A percentile compares a stretch with the other conserved stretches of the same genome.
Conservation (phyloP, 179 eudicot genomes). For the Dionaea muscipula region DNA sequence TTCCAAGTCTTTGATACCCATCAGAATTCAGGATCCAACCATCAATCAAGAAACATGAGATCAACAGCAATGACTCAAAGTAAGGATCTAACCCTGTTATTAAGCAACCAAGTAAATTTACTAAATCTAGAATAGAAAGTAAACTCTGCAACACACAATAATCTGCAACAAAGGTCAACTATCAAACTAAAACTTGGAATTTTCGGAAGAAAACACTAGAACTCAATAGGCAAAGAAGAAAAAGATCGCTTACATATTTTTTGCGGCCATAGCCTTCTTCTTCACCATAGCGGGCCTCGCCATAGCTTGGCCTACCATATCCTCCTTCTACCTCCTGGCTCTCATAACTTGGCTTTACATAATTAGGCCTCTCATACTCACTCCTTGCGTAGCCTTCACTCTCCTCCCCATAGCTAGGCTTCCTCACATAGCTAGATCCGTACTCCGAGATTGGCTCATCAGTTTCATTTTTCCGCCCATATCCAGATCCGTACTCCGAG, state of each 20-base stretch:
- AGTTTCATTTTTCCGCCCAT: constrained; percentile 14
- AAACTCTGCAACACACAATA: no score
- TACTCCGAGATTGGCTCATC: constrained; percentile 7
- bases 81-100: no score
- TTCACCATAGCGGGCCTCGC: constrained; percentile 23
- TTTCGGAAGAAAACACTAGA: no score
- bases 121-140: no score
- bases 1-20: no score
- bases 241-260: constrained; percentile 46
- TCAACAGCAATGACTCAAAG: no score
- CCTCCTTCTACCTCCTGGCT: constrained; percentile 24
- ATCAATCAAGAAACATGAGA: no score
- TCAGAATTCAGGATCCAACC: no score
- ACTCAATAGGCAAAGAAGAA: no score
- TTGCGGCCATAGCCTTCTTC: constrained; percentile 55
- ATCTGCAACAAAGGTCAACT: no score
- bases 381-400: constrained; percentile 16
- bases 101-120: no score
- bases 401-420: constrained; percentile 20
- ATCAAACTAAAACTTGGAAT: no score
- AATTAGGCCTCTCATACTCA: constrained; percentile 21
- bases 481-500: constrained; percentile 22
- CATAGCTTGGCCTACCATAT: constrained; percentile 5
- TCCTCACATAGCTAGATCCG: constrained; percentile 22
- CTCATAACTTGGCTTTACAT: constrained; percentile 20